Evolutionary conservation across 768 basidiomycete species (phyloP), one percentile per base, ranked within the genome.

Genomic region (Pulveroboletus sp.): DNA sequence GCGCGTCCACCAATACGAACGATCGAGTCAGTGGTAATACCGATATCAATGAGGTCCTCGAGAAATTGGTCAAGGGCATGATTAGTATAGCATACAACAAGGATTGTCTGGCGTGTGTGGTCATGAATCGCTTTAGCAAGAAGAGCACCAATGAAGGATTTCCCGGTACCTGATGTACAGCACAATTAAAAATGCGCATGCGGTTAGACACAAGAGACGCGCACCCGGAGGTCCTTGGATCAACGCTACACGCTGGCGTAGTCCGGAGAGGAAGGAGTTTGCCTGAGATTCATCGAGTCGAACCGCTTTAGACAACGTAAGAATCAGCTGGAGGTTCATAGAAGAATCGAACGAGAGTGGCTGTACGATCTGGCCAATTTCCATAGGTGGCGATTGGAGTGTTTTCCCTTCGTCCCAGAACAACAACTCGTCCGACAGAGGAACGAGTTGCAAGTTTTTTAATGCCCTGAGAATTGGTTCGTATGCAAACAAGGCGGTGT

Each of bases 141-240:
- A 1, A 86, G 70, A 0, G 82, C 82, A 0, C 86, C 85, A 21
- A 87, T 80, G 58, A 85, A 85, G 0, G 83, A 85, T 50, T 88
- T 88, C 1, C 85, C 86, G 0, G 85, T 88, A 1, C 85, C 86
- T 86, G 27, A 7, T 9, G 45, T 18, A 10, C 15, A 30, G 12
- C 15, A n/a, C 27, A 3, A 1, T 12, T 58, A 7, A 56, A 43
- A 8, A 37, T 14, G 6, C 3, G 5, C 10, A 33, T 35, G 24
- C 3, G 8, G 3, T 24, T 9, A 7, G 24, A 18, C 7, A 27
- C 8, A 31, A 35, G 18, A 35, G 14, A 38, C 69, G 40, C 63
- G 14, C 11, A 85, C 86, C 85, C 41, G 85, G 85, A 0, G 85
- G 86, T 0, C 85, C 85, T 68, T 87, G 85, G 12, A 87, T 82